Conservation (phyloP, 1,284 basidiomycete genomes). For the Cryptococcus sp. region DNA sequence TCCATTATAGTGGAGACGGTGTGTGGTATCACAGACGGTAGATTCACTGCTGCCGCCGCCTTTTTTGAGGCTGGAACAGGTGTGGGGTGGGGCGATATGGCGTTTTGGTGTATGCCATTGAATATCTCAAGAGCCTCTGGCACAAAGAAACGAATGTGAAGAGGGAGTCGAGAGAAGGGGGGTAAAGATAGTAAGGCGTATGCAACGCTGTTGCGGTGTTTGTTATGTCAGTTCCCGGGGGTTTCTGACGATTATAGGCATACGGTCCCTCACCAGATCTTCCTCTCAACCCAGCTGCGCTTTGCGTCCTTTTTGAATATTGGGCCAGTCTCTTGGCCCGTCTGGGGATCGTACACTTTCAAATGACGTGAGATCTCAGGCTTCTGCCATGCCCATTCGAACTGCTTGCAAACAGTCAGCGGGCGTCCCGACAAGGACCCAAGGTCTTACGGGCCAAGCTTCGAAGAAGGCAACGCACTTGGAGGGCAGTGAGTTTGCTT, state of each 20-base stretch:
- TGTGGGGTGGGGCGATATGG: neutral
- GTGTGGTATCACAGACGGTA: neutral
- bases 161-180: conserved; percentile 35
- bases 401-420: conserved; percentile 52
- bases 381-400: conserved; percentile 93
- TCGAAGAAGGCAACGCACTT: conserved; percentile 32
- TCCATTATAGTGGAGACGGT: conserved; percentile 58
- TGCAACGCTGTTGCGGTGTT: conserved; percentile 29
- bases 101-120: conserved; percentile 1
- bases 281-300: conserved; percentile 39
- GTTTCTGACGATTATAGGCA: neutral
- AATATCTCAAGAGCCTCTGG: conserved; percentile 50
- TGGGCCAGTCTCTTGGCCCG: conserved; percentile 10
- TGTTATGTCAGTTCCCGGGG: neutral
- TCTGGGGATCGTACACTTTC: conserved; percentile 12
- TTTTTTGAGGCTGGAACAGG: neutral
- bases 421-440: no score
- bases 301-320: conserved; percentile 41
- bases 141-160: conserved; percentile 65
- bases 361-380: conserved; percentile 54
- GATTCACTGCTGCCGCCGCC: neutral
- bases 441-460: neutral
- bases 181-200: conserved; percentile 35
- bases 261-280: conserved; percentile 32
- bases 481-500: conserved; percentile 72